Evolutionary conservation across 2,329 filamentous ascomycete genomes (phyloP), one percentile per base, ranked within the genome.

Genomic region (Teratosphaeriaceae sp.): DNA sequence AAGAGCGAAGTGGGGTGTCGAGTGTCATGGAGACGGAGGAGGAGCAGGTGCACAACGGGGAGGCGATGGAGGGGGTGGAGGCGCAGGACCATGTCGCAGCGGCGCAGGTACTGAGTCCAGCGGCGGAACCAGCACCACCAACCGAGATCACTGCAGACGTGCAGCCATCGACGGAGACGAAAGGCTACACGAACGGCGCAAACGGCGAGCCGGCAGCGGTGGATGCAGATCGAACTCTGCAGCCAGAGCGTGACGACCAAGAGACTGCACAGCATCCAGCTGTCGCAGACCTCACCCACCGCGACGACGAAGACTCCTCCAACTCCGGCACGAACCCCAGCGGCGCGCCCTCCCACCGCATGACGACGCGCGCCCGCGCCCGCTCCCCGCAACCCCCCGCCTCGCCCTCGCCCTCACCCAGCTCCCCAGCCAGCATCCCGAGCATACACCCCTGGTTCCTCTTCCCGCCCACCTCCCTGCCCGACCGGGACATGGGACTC

Each of bases 371-470:
- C 40, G 70, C 71, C 16, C 68, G 72, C 52, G 61, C 62, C 24
- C 64, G 49, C 52, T 65, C 53, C 43, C 60, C 55, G 19, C 55
- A 50, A 2, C 57, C 66, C 9, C 66, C 68, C 3, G 69, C 30
- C 37, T 52, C 29, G 21, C 53, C 57, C 23, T 58, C 53, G 1
- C 58, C 68, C 12, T 68, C 69, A 2, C 59, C 67, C 20, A 72
- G 72, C 13, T 70, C 73, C 30, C 65, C 67, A 4, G 46, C 53
- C 19, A 54, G 53, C 15, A 47, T 58, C 8, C 68, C 72, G n/a
- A 75, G 75, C 21, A 76, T 90, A 45, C 84, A 90, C 59, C 84
- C 85, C 2, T 78, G 88, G 56, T 94, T 88, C 64, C 64, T 80
- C 33, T 76, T 82, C 26, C 83, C 86, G 0, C 59, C 67, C 20